Conservation (phyloP, 208 protist genomes). For the Acanthamoeba triangularis region DNA sequence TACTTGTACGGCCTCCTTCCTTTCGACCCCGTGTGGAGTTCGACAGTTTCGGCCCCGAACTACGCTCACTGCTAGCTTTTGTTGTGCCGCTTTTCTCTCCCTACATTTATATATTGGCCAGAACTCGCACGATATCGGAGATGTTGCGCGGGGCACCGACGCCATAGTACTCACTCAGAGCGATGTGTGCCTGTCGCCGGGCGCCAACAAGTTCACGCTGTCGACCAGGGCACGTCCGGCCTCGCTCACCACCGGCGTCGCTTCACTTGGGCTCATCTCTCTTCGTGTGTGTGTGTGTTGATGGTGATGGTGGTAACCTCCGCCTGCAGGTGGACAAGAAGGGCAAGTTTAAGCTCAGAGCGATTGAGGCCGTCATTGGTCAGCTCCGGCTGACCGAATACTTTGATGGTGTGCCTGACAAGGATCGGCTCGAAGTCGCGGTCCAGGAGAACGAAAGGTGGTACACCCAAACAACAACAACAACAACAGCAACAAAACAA, state of each 20-base stretch:
- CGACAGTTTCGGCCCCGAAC: background rate
- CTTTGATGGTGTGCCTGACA: background rate
- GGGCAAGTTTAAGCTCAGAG: conserved; percentile 35
- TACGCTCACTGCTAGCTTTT: too few relatives aligned
- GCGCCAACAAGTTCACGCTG: background rate
- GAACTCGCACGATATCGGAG: background rate
- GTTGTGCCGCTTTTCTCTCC: too few relatives aligned
- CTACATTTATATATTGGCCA: too few relatives aligned
- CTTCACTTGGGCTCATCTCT: too few relatives aligned
- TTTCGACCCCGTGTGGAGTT: background rate
- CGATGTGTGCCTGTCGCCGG: background rate
- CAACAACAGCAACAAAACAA: too few relatives aligned
- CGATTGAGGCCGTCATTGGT: background rate
- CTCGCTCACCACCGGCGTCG: background rate
- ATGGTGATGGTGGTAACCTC: background rate
- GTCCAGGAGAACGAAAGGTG: conserved; percentile 43
- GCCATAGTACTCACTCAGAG: background rate
- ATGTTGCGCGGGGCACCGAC: background rate
- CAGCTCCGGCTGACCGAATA: conserved; percentile 1
- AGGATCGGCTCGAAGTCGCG: background rate
- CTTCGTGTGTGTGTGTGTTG: background rate
- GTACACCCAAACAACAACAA: background rate
- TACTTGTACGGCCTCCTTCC: background rate
- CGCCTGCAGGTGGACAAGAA: conserved; percentile 1
- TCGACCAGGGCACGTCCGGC: background rate